Conservation (phyloP, 2,329 filamentous ascomycete genomes). For the Calonectria pseudoreteaudii region DNA sequence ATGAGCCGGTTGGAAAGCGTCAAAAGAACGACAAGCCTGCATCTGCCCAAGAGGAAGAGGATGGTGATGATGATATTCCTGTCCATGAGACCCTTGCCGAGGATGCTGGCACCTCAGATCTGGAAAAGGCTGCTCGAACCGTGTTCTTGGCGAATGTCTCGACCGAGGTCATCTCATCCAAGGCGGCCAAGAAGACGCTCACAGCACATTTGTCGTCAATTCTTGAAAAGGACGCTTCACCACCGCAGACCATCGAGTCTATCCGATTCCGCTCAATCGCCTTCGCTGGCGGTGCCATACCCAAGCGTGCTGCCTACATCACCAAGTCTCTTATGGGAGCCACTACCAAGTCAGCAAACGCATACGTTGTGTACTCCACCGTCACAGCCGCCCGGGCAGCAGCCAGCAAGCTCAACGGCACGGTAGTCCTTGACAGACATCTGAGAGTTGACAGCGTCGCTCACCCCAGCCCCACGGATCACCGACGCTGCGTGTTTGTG, state of each 20-base stretch:
- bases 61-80: conserved; percentile 57
- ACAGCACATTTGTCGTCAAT: conserved; percentile 83
- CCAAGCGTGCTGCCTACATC: conserved; percentile 94
- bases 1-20: conserved; percentile 67
- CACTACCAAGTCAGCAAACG: conserved; percentile 93
- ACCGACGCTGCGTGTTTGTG: conserved; percentile 93
- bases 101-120: conserved; percentile 68
- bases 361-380: conserved; percentile 90
- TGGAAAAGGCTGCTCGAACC: conserved; percentile 89
- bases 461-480: conserved; percentile 84
- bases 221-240: conserved; percentile 64
- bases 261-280: conserved; percentile 94
- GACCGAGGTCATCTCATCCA: conserved; percentile 83
- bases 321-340: conserved; percentile 91
- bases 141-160: conserved; percentile 95
- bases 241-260: conserved; percentile 83
- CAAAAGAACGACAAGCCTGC: conserved; percentile 55
- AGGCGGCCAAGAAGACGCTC: conserved; percentile 82
- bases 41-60: conserved; percentile 56
- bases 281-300: conserved; percentile 80
- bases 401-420: conserved; percentile 83
- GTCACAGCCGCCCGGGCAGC: conserved; percentile 80
- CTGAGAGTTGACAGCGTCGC: conserved; percentile 91
- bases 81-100: conserved; percentile 69
- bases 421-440: conserved; percentile 85